A percentile compares a stretch with the other conserved stretches of the same genome.
These are phyloP conservation scores for Xylariaceae sp. DNA, from an alignment of 2,329 filamentous ascomycete genomes.

Conservation along the genomic window DNA sequence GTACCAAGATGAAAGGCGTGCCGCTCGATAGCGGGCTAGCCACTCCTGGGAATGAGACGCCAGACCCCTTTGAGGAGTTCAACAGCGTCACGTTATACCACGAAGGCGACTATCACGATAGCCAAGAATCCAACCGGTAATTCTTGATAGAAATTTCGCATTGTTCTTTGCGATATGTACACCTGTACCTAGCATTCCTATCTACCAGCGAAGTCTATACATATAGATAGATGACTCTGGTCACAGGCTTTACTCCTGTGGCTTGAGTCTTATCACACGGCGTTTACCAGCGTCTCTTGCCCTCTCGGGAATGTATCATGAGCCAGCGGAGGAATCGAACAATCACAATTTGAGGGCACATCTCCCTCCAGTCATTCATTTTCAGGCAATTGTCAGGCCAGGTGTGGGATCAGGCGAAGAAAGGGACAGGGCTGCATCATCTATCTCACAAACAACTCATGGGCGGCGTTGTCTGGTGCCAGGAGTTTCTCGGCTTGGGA, in stretches of 20 bases:
- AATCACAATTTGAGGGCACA: background rate
- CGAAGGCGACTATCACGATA: constrained; percentile 68
- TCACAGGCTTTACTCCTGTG: too few relatives aligned
- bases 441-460: background rate
- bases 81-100: constrained; percentile 97
- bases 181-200: too few relatives aligned
- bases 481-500: background rate
- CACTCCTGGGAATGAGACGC: constrained; percentile 76
- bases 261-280: too few relatives aligned
- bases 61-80: constrained; percentile 96
- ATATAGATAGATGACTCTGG: too few relatives aligned
- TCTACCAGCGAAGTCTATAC: too few relatives aligned
- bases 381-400: too few relatives aligned
- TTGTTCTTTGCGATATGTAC: too few relatives aligned
- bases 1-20: constrained; percentile 66
- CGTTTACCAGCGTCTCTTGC: too few relatives aligned
- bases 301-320: too few relatives aligned
- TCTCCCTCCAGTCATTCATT: too few relatives aligned
- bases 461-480: background rate
- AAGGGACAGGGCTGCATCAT: background rate
- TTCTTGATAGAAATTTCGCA: background rate
- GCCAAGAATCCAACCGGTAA: constrained; percentile 19
- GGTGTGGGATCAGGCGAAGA: too few relatives aligned
- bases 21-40: constrained; percentile 80
- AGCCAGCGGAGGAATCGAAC: background rate